Evolutionary conservation across 768 basidiomycete species (phyloP), one percentile per base, ranked within the genome.

Genomic region (Suillus ampliporus): DNA sequence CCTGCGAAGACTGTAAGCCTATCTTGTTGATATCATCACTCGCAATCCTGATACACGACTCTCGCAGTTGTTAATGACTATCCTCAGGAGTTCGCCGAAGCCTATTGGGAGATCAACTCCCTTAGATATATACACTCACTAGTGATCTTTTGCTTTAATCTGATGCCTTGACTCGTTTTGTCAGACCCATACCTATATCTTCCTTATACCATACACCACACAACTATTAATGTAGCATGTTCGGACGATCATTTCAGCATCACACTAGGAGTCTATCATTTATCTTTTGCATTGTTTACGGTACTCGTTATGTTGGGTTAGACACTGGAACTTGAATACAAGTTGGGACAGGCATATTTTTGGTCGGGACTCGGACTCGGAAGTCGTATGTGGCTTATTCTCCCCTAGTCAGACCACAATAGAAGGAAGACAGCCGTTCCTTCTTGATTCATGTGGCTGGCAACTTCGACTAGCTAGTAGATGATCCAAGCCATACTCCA

Each of bases 101-200:
- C 90, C 2, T 91, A 87, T 73, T 92, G 89, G 89, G 85, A 85
- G 64, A 80, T 92, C 72, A 84, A 85, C 67, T 81, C 83, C 19
- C 72, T 91, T 38, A 79, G 81, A 79, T 90, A 17, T 92, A 89
- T 68, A 78, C 75, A 23, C 21, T 40, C 28, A 31, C 31, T 3
- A 1, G 2, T 34, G 31, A n/a, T 44, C 17, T 61, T 47, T 57
- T 21, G 28, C 35, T 14, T 35, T 57, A 58, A 61, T 26, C 38
- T 56, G 53, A 56, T 26, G 5, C 37, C n/a, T 17, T 3, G 17
- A 8, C 11, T 23, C 35, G 15, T 54, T 51, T 23, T 37, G 23
- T 17, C 14, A 23, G 23, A 15, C 31, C 6, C 14, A 23, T 37
- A 15, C 31, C 6, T 31, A 31, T 14, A 8, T 19, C 34, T 21